Evolutionary conservation across 2,329 filamentous ascomycete species (phyloP).

Genomic region (Alternaria alternata): DNA sequence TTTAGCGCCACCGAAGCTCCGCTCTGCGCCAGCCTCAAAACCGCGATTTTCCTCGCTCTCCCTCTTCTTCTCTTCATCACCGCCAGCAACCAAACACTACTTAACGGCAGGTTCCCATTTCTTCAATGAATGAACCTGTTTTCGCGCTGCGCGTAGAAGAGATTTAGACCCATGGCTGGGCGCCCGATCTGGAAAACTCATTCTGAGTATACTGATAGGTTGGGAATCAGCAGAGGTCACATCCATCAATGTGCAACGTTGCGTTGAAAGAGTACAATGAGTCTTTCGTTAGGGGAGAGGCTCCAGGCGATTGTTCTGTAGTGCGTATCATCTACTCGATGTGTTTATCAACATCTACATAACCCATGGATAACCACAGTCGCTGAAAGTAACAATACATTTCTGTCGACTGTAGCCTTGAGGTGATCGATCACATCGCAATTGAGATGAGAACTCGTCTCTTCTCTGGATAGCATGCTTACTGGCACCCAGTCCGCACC

Average conservation of each 20-base stretch:
- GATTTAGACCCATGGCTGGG: slow-evolving; percentile 71
- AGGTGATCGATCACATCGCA: neutral
- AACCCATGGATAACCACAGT: neutral
- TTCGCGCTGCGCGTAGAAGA: slow-evolving; percentile 74
- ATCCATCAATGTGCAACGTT: slow-evolving; percentile 36
- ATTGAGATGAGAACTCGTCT: neutral
- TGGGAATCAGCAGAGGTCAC: slow-evolving; percentile 79
- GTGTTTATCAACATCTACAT: neutral
- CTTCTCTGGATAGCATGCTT: neutral
- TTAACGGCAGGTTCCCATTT: slow-evolving; percentile 62
- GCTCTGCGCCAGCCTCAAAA: slow-evolving; percentile 28
- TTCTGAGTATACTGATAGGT: slow-evolving; percentile 69
- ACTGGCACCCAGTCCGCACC: too few relatives aligned
- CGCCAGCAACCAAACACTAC: slow-evolving; percentile 69
- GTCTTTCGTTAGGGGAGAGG: too few relatives aligned
- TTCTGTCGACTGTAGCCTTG: neutral
- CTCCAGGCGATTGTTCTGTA: neutral
- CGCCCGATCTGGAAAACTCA: slow-evolving; percentile 72
- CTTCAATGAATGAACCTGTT: slow-evolving; percentile 64
- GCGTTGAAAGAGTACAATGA: neutral
- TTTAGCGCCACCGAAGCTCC: slow-evolving; percentile 32
- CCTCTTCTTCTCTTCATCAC: slow-evolving; percentile 54
- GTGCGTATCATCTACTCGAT: neutral
- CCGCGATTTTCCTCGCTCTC: slow-evolving; percentile 48
- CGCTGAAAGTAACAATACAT: neutral